Conservation (phyloP, 306 rosid genomes). For the Quercus suber region DNA sequence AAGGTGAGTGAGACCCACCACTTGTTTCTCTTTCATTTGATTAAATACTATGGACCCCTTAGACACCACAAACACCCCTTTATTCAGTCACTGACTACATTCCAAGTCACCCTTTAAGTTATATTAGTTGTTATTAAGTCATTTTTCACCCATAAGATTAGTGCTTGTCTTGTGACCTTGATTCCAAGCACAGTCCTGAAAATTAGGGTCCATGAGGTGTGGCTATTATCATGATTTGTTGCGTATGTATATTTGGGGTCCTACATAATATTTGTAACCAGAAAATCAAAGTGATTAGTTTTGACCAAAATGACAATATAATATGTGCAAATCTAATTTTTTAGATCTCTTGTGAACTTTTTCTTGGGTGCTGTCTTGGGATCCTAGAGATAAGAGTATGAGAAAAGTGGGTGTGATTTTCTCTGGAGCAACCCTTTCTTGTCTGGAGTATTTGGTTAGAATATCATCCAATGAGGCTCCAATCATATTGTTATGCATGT, state of each 20-base stretch:
- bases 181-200: slow-evolving; percentile 25
- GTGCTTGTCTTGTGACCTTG: slow-evolving; percentile 44
- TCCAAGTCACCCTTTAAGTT: slow-evolving; percentile 29
- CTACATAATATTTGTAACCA: slow-evolving; percentile 18
- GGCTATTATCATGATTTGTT: slow-evolving; percentile 21
- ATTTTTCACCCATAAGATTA: slow-evolving; percentile 31
- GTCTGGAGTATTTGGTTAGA: background rate
- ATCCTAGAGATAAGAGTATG: slow-evolving; percentile 23
- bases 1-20: slow-evolving; percentile 38
- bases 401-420: slow-evolving; percentile 19
- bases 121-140: slow-evolving; percentile 39
- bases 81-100: slow-evolving; percentile 37
- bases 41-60: slow-evolving; percentile 35
- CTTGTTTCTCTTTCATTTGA: slow-evolving; percentile 29
- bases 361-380: slow-evolving; percentile 12
- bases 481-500: background rate
- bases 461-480: background rate
- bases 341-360: slow-evolving; percentile 4
- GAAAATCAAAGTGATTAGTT: slow-evolving; percentile 19
- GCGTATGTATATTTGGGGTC: slow-evolving; percentile 14
- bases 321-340: slow-evolving; percentile 20
- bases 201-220: slow-evolving; percentile 39
- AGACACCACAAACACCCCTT: slow-evolving; percentile 29
- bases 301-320: slow-evolving; percentile 34
- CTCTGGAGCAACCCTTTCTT: background rate